Evolutionary conservation across 495 filamentous ascomycete genomes (phyloP).

Genomic region (Hypoxylon perforatum): DNA sequence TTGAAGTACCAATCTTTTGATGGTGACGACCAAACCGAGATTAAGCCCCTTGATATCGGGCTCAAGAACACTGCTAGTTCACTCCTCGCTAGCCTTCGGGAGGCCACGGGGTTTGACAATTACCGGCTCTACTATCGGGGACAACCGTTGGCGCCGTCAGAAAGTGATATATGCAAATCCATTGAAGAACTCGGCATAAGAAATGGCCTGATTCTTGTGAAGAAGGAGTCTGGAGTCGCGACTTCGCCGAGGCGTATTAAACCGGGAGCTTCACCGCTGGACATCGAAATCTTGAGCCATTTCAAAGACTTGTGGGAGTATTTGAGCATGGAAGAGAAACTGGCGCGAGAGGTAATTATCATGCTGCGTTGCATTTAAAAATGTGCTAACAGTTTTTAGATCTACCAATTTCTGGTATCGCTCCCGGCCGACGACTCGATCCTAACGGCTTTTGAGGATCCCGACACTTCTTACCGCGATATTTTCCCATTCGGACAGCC

Average conservation of each 20-base stretch:
- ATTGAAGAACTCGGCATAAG: conserved; percentile 68
- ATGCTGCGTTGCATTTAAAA: not conserved
- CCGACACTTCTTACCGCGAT: conserved; percentile 61
- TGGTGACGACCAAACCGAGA: conserved; percentile 64
- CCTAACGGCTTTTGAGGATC: conserved; percentile 66
- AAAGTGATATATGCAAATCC: conserved; percentile 61
- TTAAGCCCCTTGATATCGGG: conserved; percentile 70
- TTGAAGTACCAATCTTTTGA: conserved; percentile 81
- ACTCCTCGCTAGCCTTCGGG: conserved; percentile 70
- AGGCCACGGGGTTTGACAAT: conserved; percentile 76
- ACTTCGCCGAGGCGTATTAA: conserved; percentile 46
- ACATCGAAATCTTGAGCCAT: conserved; percentile 82
- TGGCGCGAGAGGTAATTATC: conserved; percentile 71
- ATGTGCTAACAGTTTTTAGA: conserved; percentile 59
- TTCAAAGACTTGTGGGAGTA: conserved; percentile 88
- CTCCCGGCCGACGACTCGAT: conserved; percentile 77
- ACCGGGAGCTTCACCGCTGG: conserved; percentile 64
- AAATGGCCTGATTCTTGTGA: conserved; percentile 71
- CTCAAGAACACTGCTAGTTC: conserved; percentile 75
- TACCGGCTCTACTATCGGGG: conserved; percentile 67
- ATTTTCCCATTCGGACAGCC: conserved; percentile 77
- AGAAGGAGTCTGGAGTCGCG: conserved; percentile 52
- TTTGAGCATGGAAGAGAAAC: conserved; percentile 76
- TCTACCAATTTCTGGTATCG: conserved; percentile 77
- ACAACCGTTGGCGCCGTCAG: conserved; percentile 57